These are phyloP conservation scores for Ballota nigra DNA, from an alignment of 257 asterid genomes.

Conservation along the genomic window DNA sequence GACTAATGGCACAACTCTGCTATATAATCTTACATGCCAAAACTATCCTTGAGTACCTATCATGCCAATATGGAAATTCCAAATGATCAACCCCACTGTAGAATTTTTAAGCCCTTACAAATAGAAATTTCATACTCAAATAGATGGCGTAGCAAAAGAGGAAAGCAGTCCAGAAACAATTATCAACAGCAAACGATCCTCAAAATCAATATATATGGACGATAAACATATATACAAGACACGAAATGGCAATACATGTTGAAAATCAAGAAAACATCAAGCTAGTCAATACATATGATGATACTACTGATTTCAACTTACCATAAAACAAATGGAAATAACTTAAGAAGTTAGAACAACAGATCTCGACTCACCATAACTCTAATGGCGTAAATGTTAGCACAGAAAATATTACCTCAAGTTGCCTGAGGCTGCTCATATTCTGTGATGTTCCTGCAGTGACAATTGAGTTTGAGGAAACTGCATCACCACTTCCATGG, in stretches of 20 bases:
- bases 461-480: constrained; percentile 63
- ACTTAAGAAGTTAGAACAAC: not conserved
- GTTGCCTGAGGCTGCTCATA: constrained; percentile 99
- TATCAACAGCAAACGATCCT: not conserved
- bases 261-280: constrained; percentile 12
- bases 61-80: not conserved
- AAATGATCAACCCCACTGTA: not conserved
- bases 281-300: not conserved
- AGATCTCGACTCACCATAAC: not conserved
- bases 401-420: constrained; percentile 60
- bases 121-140: not conserved
- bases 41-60: constrained; percentile 8
- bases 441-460: constrained; percentile 68
- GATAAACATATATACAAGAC: constrained; percentile 4
- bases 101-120: not conserved
- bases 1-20: not conserved
- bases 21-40: not conserved
- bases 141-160: not conserved
- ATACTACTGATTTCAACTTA: constrained; percentile 4
- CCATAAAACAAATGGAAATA: not conserved
- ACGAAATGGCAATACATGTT: not conserved
- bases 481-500: constrained; percentile 78
- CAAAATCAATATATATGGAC: not conserved
- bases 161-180: not conserved
- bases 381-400: not conserved